Percentiles rank a stretch among this genome's conserved stretches.
Conservation (phyloP, 2,329 filamentous ascomycete species). For the Coleophoma cylindrospora region DNA sequence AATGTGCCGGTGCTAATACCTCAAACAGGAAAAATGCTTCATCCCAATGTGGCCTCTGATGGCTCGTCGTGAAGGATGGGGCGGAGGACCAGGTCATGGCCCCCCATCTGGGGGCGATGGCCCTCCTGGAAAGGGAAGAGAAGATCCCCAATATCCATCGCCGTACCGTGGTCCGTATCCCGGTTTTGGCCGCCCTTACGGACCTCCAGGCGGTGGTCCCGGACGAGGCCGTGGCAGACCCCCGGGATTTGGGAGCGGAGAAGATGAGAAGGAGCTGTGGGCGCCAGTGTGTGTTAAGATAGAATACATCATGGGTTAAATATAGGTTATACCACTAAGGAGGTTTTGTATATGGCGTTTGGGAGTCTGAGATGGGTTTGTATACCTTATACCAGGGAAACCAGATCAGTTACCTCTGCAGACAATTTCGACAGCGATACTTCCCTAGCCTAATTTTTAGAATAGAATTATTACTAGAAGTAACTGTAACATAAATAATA, state of each 20-base stretch:
- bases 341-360: no score
- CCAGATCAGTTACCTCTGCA: no score
- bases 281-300: constrained; percentile 19
- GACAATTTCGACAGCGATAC: no score
- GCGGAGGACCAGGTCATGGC: neutral
- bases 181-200: neutral
- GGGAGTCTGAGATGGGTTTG: no score
- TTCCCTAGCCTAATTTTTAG: no score
- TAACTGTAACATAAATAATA: no score
- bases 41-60: constrained; percentile 46
- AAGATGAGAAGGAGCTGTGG: constrained; percentile 19
- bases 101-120: neutral
- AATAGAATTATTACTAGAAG: no score
- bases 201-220: constrained; percentile 4
- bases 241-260: constrained; percentile 1
- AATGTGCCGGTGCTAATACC: neutral
- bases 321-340: no score
- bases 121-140: constrained; percentile 1
- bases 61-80: neutral
- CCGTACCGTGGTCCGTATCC: neutral
- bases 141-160: neutral
- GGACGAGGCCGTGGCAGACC: neutral
- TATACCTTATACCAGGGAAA: no score
- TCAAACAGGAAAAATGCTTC: constrained; percentile 32
- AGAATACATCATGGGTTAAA: constrained; percentile 13